A percentile compares a stretch with the other conserved stretches of the same genome.
Evolutionary conservation across 75 land plant genomes (phyloP).

Genomic region (Cryptomeria japonica): DNA sequence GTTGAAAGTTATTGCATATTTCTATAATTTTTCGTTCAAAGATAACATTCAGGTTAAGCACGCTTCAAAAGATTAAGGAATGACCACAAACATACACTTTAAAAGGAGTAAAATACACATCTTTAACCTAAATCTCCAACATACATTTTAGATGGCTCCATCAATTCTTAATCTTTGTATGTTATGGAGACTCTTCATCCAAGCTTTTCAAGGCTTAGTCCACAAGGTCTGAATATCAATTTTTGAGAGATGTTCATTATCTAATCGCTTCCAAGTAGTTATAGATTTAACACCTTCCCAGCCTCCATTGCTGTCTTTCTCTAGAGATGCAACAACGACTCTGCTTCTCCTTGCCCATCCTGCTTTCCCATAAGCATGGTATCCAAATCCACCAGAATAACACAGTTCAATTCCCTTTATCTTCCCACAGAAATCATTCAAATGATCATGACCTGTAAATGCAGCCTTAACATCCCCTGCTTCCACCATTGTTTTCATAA

Average conservation of each 20-base stretch:
- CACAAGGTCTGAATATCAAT: not conserved
- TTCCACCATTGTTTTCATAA: too few relatives aligned
- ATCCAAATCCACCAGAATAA: constrained; percentile 90
- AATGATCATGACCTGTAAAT: too few relatives aligned
- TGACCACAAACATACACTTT: too few relatives aligned
- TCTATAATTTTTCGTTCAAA: not conserved
- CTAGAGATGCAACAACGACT: constrained; percentile 66
- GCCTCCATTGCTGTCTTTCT: constrained; percentile 37
- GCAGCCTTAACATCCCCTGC: too few relatives aligned
- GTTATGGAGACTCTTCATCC: not conserved
- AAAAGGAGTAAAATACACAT: not conserved
- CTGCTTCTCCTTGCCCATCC: constrained; percentile 89
- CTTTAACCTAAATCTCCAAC: not conserved
- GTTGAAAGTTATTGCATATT: not conserved
- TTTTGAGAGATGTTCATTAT: constrained; percentile 33
- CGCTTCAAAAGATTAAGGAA: not conserved
- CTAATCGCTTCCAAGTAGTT: constrained; percentile 88
- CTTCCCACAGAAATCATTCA: constrained; percentile 51
- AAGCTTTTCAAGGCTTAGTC: not conserved
- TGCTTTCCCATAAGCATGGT: constrained; percentile 29
- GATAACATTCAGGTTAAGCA: not conserved
- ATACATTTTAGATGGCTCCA: not conserved
- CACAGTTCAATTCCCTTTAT: constrained; percentile 68
- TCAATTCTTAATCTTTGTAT: not conserved
- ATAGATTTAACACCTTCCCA: constrained; percentile 65